Evolutionary conservation across 2,329 filamentous ascomycete genomes (phyloP), one percentile per base, ranked within the genome.

Genomic region (Talaromyces sp.): DNA sequence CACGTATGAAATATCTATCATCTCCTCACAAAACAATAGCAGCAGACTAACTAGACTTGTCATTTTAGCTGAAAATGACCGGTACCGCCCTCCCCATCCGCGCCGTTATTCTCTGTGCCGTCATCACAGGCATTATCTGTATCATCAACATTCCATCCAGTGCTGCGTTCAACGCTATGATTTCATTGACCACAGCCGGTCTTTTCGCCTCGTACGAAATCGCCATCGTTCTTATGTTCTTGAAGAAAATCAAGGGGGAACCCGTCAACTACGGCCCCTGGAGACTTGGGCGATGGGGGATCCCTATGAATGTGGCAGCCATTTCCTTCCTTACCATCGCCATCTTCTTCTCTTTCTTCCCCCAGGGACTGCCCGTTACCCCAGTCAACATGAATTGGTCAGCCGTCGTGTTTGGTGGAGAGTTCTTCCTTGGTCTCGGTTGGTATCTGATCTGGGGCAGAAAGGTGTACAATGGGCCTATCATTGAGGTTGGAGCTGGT

Each of bases 111-210:
- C 54, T 58, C 22, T 41, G 35, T 4, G 35, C 54, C 54, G 35
- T 41, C 10, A 58, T 58, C 10, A 41, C 54, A 31, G 33, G 54
- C 35, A 41, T 58, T 39, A 39, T 58, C 19, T 41, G 54, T n/a
- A 39, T 77, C 14, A 77, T 79, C 63, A 76, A 72, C 54, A 74
- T 76, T 50, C 73, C 72, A n/a, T 76, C 74, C 3, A 60, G 66
- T 1, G 72, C 73, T 9, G 74, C 73, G 9, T 70, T 76, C 56
- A 74, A 77, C 63, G 71, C 72, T 19, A 68, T 79, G 27, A 69
- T 73, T 31, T 72, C 72, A 8, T 75, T 78, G 72, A 70, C 74
- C 1, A 74, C 72, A 16, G 73, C 70, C 13, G 75, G 69, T 13
- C 72, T 74, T 2, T 75, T 73, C 57, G 57, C 70, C n/a, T 76